Evolutionary conservation across 306 rosid species (phyloP).

Genomic region (Inga oerstediana): DNA sequence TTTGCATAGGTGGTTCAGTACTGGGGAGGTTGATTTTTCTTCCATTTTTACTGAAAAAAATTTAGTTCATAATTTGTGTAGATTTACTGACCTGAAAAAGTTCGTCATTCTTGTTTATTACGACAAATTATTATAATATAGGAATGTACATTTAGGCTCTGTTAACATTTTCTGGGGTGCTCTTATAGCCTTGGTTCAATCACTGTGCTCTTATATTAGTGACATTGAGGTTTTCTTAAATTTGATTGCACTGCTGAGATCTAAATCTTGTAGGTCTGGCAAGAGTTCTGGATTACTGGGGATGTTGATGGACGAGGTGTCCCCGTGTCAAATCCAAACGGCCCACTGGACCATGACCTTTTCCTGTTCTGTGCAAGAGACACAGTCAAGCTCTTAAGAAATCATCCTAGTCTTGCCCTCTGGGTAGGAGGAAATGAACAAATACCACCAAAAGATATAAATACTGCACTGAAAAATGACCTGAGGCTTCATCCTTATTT

Average conservation of each 20-base stretch:
- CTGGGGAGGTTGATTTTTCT: not conserved
- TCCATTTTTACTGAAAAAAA: not conserved
- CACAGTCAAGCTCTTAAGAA: constrained; percentile 89
- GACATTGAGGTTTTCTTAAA: constrained; percentile 22
- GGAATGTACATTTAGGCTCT: constrained; percentile 8
- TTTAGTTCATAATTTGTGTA: not conserved
- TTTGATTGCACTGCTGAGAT: constrained; percentile 29
- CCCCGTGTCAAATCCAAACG: constrained; percentile 82
- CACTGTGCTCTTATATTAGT: constrained; percentile 1
- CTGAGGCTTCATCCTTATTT: constrained; percentile 80
- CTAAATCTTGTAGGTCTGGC: constrained; percentile 78
- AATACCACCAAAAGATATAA: constrained; percentile 84
- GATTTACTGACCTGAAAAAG: constrained; percentile 8
- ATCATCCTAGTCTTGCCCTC: constrained; percentile 94
- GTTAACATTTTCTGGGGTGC: constrained; percentile 17
- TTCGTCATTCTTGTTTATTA: constrained; percentile 18
- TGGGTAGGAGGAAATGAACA: constrained; percentile 99
- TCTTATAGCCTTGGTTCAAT: constrained; percentile 19
- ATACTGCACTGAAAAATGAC: constrained; percentile 68
- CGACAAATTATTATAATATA: not conserved
- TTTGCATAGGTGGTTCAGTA: not conserved
- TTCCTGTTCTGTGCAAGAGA: constrained; percentile 92
- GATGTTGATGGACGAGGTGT: constrained; percentile 91
- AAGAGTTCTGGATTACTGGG: constrained; percentile 99
- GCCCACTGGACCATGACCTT: constrained; percentile 93